Evolutionary conservation across 202 grass and related monocot species (phyloP), one percentile per base, ranked within the genome.

Genomic region (Tripidium arundinaceum): DNA sequence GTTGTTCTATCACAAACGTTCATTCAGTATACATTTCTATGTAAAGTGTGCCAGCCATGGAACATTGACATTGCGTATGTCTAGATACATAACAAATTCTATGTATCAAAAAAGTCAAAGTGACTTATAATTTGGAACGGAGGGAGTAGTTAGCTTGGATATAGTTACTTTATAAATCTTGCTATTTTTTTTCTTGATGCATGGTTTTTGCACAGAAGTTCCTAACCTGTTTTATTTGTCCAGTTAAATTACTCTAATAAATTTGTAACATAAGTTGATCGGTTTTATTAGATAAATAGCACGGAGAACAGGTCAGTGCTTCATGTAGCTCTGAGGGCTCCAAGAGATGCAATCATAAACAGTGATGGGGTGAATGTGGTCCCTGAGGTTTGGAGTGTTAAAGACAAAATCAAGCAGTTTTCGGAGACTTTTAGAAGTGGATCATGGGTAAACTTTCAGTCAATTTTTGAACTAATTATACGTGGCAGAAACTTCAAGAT

Each of bases 331-430:
- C 80, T 95, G 15, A 85, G 96, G 83, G 92, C 92, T 80, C 81
- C 90, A 36, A 94, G 95, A 74, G 88, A 81, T 7, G 86, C 88
- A 21, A 84, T 84, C 60, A 93, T 98, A 57, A 83, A 75, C 65
- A 91, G 88, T 72, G 90, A 98, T 80, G 90, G 92, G 4, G 86
- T 94, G 57, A 91, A 95, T 59, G 86, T 91, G 40, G 88, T 93
- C 7, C 90, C 92, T 2, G 92, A 42, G 55, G 90, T 94, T 75
- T 98, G 90, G 92, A 49, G 52, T 71, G 90, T 98, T 15, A 81
- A 86, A 78, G 94, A 98, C 64, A 94, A 98, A 81, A 98, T 98
- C 37, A 94, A 98, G 76, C 87, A 98, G 47, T 98, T 98, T 41
- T 94, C 94, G n/a, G n/a, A 15, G 90, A 98, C 83, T 49, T 89